Evolutionary conservation across 306 rosid genomes (phyloP).

Genomic region (Begonia fuchsioides): DNA sequence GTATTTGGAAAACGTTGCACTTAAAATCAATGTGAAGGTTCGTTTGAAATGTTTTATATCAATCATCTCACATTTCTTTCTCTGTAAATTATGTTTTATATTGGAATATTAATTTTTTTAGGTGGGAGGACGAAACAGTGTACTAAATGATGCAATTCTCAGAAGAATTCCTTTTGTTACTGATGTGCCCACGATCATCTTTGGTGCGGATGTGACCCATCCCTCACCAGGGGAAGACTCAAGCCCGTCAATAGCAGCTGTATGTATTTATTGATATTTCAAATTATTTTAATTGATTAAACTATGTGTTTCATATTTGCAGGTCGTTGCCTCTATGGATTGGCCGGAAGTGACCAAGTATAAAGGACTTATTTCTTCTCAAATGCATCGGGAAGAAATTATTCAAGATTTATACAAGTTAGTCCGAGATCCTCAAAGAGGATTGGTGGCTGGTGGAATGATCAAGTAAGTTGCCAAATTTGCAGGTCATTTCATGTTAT

Average conservation of each 20-base stretch:
- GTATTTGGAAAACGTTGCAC: slow-evolving; percentile 65
- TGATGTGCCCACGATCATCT: slow-evolving; percentile 49
- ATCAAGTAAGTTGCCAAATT: slow-evolving; percentile 35
- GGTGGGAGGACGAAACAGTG: slow-evolving; percentile 68
- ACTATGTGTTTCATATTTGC: background rate
- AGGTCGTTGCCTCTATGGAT: slow-evolving; percentile 95
- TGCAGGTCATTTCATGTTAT: too few species aligned
- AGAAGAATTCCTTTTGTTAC: slow-evolving; percentile 29
- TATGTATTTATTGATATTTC: slow-evolving; percentile 9
- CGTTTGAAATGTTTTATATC: background rate
- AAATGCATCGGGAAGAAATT: slow-evolving; percentile 42
- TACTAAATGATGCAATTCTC: slow-evolving; percentile 36
- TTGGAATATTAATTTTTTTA: slow-evolving; percentile 4
- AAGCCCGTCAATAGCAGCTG: slow-evolving; percentile 77
- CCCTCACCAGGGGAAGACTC: slow-evolving; percentile 63
- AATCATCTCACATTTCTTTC: background rate
- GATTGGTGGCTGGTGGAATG: slow-evolving; percentile 39
- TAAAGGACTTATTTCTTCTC: slow-evolving; percentile 57
- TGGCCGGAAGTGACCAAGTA: slow-evolving; percentile 68
- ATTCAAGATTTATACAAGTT: slow-evolving; percentile 44
- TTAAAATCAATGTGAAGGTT: slow-evolving; percentile 83
- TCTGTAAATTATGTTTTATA: background rate
- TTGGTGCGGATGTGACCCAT: slow-evolving; percentile 83
- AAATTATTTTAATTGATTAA: background rate
- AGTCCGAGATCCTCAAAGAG: slow-evolving; percentile 17